Evolutionary conservation across 2,329 filamentous ascomycete genomes (phyloP).

Genomic region (Eutypella sp.): DNA sequence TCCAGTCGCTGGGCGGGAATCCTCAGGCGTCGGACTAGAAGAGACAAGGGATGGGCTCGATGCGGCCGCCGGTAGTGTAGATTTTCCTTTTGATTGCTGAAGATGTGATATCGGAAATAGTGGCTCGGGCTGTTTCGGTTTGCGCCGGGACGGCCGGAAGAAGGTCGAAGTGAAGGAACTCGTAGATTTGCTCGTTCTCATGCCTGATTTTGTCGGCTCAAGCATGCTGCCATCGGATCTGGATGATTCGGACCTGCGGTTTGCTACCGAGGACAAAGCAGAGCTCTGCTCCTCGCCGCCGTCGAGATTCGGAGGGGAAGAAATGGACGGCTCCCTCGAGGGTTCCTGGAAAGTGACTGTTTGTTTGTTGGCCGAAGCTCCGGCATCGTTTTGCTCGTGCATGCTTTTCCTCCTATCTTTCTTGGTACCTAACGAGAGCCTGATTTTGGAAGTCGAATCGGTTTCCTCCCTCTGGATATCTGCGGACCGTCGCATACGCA

Average conservation of each 20-base stretch:
- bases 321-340: constrained; percentile 19
- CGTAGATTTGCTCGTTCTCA: constrained; percentile 29
- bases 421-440: constrained; percentile 19
- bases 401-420: constrained; percentile 39
- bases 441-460: constrained; percentile 15
- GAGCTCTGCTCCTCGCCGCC: constrained; percentile 57
- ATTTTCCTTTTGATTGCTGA: constrained; percentile 67
- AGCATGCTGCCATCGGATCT: constrained; percentile 79
- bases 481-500: constrained; percentile 48
- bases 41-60: constrained; percentile 42
- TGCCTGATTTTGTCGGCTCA: constrained; percentile 57
- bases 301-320: constrained; percentile 48
- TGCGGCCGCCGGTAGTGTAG: constrained; percentile 26
- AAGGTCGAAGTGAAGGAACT: constrained; percentile 47
- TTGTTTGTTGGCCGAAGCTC: constrained; percentile 34
- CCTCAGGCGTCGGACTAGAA: constrained; percentile 13
- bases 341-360: constrained; percentile 60
- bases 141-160: constrained; percentile 74
- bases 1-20: constrained; percentile 22
- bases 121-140: constrained; percentile 66
- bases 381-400: constrained; percentile 26
- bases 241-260: constrained; percentile 78
- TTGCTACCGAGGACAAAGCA: constrained; percentile 57
- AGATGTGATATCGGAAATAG: constrained; percentile 83
- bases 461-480: constrained; percentile 38